Conservation (phyloP, 2,329 filamentous ascomycete genomes). For the Berkeleyomyces rouxiae region DNA sequence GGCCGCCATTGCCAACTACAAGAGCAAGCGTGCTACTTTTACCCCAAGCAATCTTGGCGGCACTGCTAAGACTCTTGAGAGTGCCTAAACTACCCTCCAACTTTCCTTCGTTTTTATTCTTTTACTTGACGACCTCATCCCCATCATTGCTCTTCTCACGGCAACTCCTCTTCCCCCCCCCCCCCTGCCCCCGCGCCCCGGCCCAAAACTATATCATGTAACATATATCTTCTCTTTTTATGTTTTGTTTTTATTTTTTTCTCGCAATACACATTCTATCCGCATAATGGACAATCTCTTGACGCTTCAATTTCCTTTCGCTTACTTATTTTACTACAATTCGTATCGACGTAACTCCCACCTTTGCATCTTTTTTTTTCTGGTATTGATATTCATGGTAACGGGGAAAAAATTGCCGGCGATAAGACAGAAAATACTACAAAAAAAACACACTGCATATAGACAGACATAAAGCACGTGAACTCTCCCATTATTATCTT, state of each 20-base stretch:
- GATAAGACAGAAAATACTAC: neutral
- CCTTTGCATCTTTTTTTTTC: neutral
- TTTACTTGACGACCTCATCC: too few relatives aligned
- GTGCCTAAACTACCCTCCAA: neutral
- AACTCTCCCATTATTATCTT: neutral
- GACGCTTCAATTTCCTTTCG: too few relatives aligned
- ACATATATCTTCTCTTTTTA: neutral
- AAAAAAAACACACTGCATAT: neutral
- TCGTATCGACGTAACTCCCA: too few relatives aligned
- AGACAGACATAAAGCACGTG: neutral
- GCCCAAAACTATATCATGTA: neutral
- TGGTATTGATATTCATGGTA: neutral
- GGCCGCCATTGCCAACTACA: conserved; percentile 77
- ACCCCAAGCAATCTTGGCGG: conserved; percentile 60
- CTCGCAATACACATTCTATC: neutral
- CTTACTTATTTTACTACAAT: neutral
- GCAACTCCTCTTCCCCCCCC: neutral
- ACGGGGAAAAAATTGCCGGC: neutral
- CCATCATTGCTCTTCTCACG: neutral
- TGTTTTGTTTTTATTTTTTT: neutral
- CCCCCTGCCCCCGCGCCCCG: neutral
- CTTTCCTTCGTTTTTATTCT: neutral
- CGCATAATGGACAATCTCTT: neutral
- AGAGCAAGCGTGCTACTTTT: conserved; percentile 48
- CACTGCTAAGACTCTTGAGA: conserved; percentile 31